Evolutionary conservation across 2,329 filamentous ascomycete genomes (phyloP), one percentile per base, ranked within the genome.

Genomic region (Colletotrichum musicola): DNA sequence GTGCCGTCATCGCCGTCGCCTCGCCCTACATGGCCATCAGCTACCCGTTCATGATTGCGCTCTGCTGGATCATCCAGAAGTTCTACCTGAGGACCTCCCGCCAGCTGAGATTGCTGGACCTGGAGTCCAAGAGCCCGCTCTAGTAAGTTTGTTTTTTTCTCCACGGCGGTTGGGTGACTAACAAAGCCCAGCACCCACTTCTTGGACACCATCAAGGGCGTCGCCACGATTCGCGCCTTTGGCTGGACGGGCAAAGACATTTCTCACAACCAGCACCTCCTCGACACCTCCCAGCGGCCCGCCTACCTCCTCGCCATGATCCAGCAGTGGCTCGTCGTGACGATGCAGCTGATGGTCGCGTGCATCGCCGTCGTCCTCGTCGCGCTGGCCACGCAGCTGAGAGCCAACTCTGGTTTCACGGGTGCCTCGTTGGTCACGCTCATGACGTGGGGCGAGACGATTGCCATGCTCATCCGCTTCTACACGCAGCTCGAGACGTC

Each of bases 61-160:
- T 81, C 1, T 72, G 88, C 1, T 88, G 82, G 62, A 62, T 79
- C 3, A 74, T 89, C 2, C 86, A 88, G 69, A 84, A 81, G 51
- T 80, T 86, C 55, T 89, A 89, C 71, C 79, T 90, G 6, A 80
- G 84, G 4, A 89, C 87, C 0, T 88, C 86, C 0, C 81, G 87
- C 0, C 87, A 89, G 73, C 75, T 90, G 6, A 80, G 87, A 56
- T 80, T 87, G 38, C 73, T 90, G 42, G 87, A 89, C 55, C 79
- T 90, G 4, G 87, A 89, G 74, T 82, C 84, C 3, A 88, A 88
- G 64, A 82, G 83, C 1, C 85, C 85, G 1, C 76, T 89, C 0
- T 88, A 86, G 77, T 84, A 81, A 16, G 80, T 61, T n/a, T 3
- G n/a, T n/a, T n/a, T 2, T 9, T 0, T 27, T 20, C 25, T 20